Evolutionary conservation across 2,329 filamentous ascomycete species (phyloP), one percentile per base, ranked within the genome.

Genomic region (Falciphora oryzae): DNA sequence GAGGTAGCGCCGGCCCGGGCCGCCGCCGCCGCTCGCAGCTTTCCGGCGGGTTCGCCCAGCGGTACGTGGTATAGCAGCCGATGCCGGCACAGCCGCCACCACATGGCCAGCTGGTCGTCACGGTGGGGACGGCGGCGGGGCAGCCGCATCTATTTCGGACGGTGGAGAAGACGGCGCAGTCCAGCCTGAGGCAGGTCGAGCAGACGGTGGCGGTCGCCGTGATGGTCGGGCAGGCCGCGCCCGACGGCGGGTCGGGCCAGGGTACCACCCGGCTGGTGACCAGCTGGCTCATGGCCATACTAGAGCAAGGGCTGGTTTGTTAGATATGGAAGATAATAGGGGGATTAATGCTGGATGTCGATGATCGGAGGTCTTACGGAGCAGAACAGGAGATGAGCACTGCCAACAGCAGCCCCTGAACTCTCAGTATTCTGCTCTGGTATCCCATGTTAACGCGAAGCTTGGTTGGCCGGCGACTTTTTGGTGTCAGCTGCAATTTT

Each of bases 81-180:
- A 38, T n/a, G 25, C 58, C 61, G 25, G 50, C 29, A 58, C 65
- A 66, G n/a, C n/a, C 28, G 22, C 5, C 56, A 50, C 65, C 56
- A 44, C 65, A 66, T 2, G 65, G 65, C 27, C 18, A 65, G 57
- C 53, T 28, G 50, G 62, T 59, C 5, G 61, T 57, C 44, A 62
- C 65, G 18, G 63, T 66, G 13, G 65, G 61, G 22, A 63, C 57
- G 18, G 65, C n/a, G 27, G 57, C 57, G 22, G 65, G 53, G 35
- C 65, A 66, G 64, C 59, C 63, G 60, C 65, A 66, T 10, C 60
- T 61, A 61, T 65, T 65, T 10, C 63, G 60, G 22, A 65, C 29
- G 13, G 63, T 64, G 13, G 63, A 62, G 4, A 63, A 14, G 14
- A 60, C 22, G 8, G 57, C 44, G 63, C 65, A 66, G 16, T 44